Evolutionary conservation across 257 asterid genomes (phyloP).

Genomic region (Handroanthus guayacan): DNA sequence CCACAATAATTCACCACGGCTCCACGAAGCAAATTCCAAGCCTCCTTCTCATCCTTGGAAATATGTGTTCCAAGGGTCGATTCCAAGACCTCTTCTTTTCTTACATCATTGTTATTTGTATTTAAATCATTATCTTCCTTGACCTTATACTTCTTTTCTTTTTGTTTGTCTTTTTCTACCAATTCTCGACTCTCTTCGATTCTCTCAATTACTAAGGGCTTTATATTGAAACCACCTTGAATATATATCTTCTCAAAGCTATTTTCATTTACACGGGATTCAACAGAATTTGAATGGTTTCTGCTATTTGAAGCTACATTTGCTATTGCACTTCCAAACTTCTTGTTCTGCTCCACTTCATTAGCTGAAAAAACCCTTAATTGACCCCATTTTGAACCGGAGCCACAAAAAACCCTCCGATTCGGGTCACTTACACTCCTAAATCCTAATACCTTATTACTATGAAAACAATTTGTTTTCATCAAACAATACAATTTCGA

Average conservation of each 20-base stretch:
- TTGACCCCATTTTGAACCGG: constrained; percentile 63
- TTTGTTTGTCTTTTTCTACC: constrained; percentile 32
- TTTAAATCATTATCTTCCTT: constrained; percentile 32
- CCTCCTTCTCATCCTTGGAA: constrained; percentile 71
- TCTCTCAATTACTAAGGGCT: constrained; percentile 61
- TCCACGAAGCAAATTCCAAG: constrained; percentile 73
- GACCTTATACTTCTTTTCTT: constrained; percentile 27
- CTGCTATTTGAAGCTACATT: constrained; percentile 70
- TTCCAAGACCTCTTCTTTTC: constrained; percentile 39
- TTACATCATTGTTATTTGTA: constrained; percentile 40
- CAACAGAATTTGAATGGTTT: constrained; percentile 66
- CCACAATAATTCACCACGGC: constrained; percentile 74
- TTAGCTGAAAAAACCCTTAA: constrained; percentile 48
- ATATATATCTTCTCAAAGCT: constrained; percentile 66
- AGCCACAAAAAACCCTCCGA: constrained; percentile 55
- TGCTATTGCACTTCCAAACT: constrained; percentile 45
- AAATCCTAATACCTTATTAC: constrained; percentile 43
- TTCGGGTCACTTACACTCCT: constrained; percentile 47
- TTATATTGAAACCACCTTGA: constrained; percentile 63
- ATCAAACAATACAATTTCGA: constrained; percentile 37
- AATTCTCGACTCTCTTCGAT: constrained; percentile 46
- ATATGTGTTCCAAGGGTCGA: constrained; percentile 42
- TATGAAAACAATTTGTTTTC: constrained; percentile 29
- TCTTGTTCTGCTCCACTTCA: constrained; percentile 38
- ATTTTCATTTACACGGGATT: constrained; percentile 53